Base-by-base conservation (phyloP, 139 green algal genomes). In the Chlamydomonas sp. region DNA sequence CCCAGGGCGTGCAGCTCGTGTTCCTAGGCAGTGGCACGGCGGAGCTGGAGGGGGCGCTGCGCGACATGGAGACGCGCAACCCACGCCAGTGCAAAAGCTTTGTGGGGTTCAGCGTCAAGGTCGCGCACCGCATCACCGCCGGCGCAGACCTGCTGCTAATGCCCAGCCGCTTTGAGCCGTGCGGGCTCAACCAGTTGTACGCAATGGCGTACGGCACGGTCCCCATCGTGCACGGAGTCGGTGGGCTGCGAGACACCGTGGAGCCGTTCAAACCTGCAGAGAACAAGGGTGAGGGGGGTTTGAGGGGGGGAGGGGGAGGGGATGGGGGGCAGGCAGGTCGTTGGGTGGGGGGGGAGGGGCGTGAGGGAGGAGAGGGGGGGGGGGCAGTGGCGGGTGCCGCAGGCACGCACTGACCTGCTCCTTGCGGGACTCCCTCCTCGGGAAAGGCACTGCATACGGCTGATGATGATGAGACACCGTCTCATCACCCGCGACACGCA, bases 201-300 rank as follows among this genome's bases (percentile, higher is more conserved):
- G 94, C 94, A 30, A 97, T 98, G 91, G 82, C 86, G 1, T 98
- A 98, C 73, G 95, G 95, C 64, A 97, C 94, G 13, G 86, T 97
- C 30, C 93, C 93, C 3, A 82, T 99, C 24, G 92, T 89, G 65
- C 89, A 96, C 72, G 83, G 84, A 65, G 95, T 95, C 13, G 88
- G 88, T 35, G 90, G 91, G 0, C 76, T 97, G 70, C 69, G 89
- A 2, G 90, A 96, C 75, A 96, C 91, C 1, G 89, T 96, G 4
- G 69, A 81, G 73, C 85, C 80, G 2, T 95, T 88, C 81, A 90
- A 95, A 68, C 86, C 87, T 0, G 86, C 84, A 59, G 84, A 90
- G 39, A 87, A 90, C 70, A 37, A 54, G 69, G 91, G 90, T 72
- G 96, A 85, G 0, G n/a, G n/a, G n/a, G n/a, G n/a, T n/a, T n/a